Base-by-base conservation (phyloP, 306 rosid genomes). In the Fragaria iinumae region DNA sequence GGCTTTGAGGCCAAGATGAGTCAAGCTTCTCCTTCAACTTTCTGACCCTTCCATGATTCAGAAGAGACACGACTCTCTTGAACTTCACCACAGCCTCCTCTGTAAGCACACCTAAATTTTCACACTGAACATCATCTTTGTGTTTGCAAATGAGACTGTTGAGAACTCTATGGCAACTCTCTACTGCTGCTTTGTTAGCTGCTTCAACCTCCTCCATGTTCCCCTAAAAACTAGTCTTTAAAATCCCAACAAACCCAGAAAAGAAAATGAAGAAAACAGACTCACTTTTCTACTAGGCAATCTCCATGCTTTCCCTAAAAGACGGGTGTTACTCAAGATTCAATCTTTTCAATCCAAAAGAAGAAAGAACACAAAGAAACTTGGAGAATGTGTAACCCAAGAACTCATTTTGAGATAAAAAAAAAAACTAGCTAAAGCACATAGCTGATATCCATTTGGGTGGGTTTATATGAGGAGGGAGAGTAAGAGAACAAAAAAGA, bases 21-120 rank as follows among this genome's bases (percentile, higher is more conserved):
- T 84, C 86, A 38, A 76, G 79, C 38, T 81, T 88, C 29, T 80
- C 87, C 57, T 86, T 88, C 67, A 73, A 75, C 83, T 87, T 89
- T 78, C 90, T 91, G n/a, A 89, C 85, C 80, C 97, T 91, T 53
- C 97, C 96, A 86, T 88, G 97, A 79, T 90, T 77, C 17, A 96
- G 88, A 86, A 96, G 83, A 75, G 97, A 85, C 73, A 88, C 89
- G 74, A 93, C 97, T 85, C 91, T 90, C 88, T 88, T 91, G 87
- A 96, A 91, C 87, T 86, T 88, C 25, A 71, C 77, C 70, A 96
- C 93, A 75, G 98, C 87, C 77, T 89, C 98, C 43, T 89, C 90
- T 68, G 96, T 90, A 77, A 92, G 93, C 78, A 81, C 81, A 83
- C 66, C 62, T 80, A 94, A 80, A 71, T 72, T 88, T 82, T 78